phyloP scores from a whole-genome alignment of 179 eudicot species.

The Gypsophila paniculata region DNA sequence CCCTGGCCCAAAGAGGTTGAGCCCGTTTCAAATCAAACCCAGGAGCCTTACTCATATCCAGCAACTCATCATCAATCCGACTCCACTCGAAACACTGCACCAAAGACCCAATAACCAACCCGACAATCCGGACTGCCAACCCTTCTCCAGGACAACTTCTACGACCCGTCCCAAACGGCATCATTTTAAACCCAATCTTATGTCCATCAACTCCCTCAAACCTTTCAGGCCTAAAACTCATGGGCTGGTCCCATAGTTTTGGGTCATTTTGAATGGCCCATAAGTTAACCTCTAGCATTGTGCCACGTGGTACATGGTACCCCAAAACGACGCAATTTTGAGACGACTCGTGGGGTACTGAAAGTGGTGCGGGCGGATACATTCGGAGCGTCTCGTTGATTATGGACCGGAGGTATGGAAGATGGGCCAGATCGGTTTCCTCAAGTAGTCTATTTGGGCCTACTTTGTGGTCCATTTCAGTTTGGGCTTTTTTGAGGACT shows the following conservation, averaged over 20 bases:
- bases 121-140: slow-evolving; percentile 10
- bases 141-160: slow-evolving; percentile 21
- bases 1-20: not conserved
- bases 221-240: slow-evolving; percentile 14
- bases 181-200: slow-evolving; percentile 11
- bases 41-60: slow-evolving; percentile 12
- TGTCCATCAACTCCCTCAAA: slow-evolving; percentile 16
- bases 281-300: slow-evolving; percentile 32
- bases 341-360: slow-evolving; percentile 35
- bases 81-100: slow-evolving; percentile 8
- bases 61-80: not conserved
- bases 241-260: slow-evolving; percentile 3
- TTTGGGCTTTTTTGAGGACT: slow-evolving; percentile 12
- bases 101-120: slow-evolving; percentile 1
- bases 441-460: slow-evolving; percentile 17
- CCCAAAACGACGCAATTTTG: slow-evolving; percentile 33
- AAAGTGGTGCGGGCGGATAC: slow-evolving; percentile 14
- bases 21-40: not conserved
- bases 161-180: slow-evolving; percentile 15
- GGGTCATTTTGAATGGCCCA: slow-evolving; percentile 32
- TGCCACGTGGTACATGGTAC: slow-evolving; percentile 31
- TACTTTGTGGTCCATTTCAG: slow-evolving; percentile 14
- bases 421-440: slow-evolving; percentile 19
- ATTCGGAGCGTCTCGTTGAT: slow-evolving; percentile 30
- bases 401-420: slow-evolving; percentile 26